Evolutionary conservation across 495 filamentous ascomycete genomes (phyloP).

Genomic region (Entonaema liquescens): DNA sequence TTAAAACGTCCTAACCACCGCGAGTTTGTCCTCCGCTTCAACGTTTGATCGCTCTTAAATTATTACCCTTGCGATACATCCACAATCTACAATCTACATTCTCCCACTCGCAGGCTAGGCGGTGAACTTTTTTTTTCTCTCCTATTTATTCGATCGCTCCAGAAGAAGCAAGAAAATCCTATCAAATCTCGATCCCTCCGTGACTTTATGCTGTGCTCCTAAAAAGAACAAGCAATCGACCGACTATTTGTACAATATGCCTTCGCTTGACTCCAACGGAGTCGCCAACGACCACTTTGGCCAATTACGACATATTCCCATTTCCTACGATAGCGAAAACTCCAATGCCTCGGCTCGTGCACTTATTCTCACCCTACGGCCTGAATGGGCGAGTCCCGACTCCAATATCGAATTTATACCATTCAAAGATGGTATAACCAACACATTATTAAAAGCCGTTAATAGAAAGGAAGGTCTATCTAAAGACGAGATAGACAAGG

Average conservation of each 20-base stretch:
- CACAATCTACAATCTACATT: constrained; percentile 11
- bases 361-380: constrained; percentile 80
- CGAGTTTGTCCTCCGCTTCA: background rate
- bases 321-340: constrained; percentile 78
- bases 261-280: constrained; percentile 28
- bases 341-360: constrained; percentile 78
- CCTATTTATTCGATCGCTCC: constrained; percentile 12
- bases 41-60: constrained; percentile 7
- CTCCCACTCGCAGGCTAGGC: constrained; percentile 18
- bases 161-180: constrained; percentile 9
- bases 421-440: constrained; percentile 98
- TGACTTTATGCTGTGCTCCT: constrained; percentile 2
- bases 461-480: constrained; percentile 81
- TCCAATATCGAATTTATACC: constrained; percentile 86
- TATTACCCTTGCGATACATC: constrained; percentile 21
- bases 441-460: constrained; percentile 89
- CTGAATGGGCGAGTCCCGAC: constrained; percentile 78
- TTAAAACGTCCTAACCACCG: background rate
- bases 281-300: constrained; percentile 31
- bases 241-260: constrained; percentile 29
- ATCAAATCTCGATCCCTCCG: background rate
- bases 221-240: constrained; percentile 15
- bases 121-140: constrained; percentile 29
- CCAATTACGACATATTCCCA: constrained; percentile 67
- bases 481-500: constrained; percentile 79